Conservation (phyloP, 192 early-diverging fungal species). For the Martensiomyces pterosporus region DNA sequence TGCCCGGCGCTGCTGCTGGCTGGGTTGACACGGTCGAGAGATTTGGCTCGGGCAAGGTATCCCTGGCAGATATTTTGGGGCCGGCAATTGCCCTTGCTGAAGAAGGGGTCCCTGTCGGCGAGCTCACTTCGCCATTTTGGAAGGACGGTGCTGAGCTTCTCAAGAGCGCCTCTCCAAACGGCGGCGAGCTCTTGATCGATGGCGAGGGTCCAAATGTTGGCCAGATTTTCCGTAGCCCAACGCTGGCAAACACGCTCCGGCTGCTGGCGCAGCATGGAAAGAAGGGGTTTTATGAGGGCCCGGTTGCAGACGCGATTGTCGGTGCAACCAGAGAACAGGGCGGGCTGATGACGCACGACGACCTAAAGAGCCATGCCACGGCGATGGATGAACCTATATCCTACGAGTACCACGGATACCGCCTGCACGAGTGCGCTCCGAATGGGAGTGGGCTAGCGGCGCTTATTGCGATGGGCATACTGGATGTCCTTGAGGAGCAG, state of each 20-base stretch:
- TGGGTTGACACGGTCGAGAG: conserved; percentile 63
- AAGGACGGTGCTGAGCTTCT: conserved; percentile 17
- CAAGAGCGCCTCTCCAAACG: conserved; percentile 15
- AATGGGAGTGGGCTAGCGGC: conserved; percentile 73
- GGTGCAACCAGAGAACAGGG: conserved; percentile 49
- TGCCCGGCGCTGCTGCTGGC: conserved; percentile 71
- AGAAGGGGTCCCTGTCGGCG: conserved; percentile 59
- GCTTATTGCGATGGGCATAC: conserved; percentile 65
- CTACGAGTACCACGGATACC: conserved; percentile 56
- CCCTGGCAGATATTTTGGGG: conserved; percentile 53
- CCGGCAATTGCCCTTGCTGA: conserved; percentile 71
- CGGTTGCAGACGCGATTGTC: conserved; percentile 64
- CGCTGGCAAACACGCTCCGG: conserved; percentile 49
- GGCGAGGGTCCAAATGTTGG: conserved; percentile 53
- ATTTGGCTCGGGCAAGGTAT: conserved; percentile 62
- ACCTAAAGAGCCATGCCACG: conserved; percentile 55
- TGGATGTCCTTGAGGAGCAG: conserved; percentile 52
- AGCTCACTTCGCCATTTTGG: conserved; percentile 51
- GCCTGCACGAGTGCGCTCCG: conserved; percentile 68
- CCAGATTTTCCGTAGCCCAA: conserved; percentile 59
- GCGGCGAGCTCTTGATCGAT: conserved; percentile 51
- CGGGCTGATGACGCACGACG: conserved; percentile 62
- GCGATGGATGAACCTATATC: conserved; percentile 57
- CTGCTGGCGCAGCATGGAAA: conserved; percentile 50
- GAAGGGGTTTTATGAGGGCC: conserved; percentile 65